Evolutionary conservation across 495 filamentous ascomycete species (phyloP).

Genomic region (Penicillium parvum): DNA sequence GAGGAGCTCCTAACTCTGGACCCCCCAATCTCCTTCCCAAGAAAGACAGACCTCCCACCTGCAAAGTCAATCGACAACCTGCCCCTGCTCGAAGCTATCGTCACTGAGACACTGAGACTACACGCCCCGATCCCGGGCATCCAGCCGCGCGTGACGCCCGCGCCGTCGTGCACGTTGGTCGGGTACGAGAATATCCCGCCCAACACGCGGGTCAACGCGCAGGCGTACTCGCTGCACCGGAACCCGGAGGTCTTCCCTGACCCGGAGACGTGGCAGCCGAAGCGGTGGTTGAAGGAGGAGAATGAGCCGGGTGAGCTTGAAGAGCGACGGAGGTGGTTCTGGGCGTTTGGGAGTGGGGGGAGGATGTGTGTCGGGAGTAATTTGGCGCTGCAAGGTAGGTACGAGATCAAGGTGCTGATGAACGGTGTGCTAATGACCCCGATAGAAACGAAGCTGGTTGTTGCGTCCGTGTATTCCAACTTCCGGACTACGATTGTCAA

Average conservation of each 20-base stretch:
- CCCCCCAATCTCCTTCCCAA: slow-evolving; percentile 28
- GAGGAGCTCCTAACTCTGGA: slow-evolving; percentile 55
- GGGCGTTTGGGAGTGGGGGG: slow-evolving; percentile 80
- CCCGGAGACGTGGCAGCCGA: slow-evolving; percentile 57
- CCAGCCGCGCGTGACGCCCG: slow-evolving; percentile 69
- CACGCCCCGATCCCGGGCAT: slow-evolving; percentile 71
- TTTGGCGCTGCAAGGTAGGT: slow-evolving; percentile 70
- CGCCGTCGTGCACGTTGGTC: slow-evolving; percentile 47
- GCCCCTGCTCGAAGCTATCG: slow-evolving; percentile 66
- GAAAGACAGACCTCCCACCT: slow-evolving; percentile 38
- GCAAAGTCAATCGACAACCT: slow-evolving; percentile 65
- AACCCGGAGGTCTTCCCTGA: slow-evolving; percentile 57
- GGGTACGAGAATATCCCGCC: slow-evolving; percentile 53
- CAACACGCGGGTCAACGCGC: slow-evolving; percentile 63
- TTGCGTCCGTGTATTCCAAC: slow-evolving; percentile 62
- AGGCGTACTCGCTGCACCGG: slow-evolving; percentile 68
- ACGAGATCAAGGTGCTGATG: not conserved
- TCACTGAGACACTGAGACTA: slow-evolving; percentile 72
- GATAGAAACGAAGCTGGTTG: slow-evolving; percentile 45
- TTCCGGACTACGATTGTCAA: slow-evolving; percentile 55
- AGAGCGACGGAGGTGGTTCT: slow-evolving; percentile 67
- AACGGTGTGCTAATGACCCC: slow-evolving; percentile 3
- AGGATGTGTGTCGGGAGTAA: slow-evolving; percentile 83
- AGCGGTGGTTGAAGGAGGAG: slow-evolving; percentile 53
- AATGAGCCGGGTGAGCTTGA: slow-evolving; percentile 35